Evolutionary conservation across 2,329 filamentous ascomycete species (phyloP), one percentile per base, ranked within the genome.

Genomic region (Truncatella angustata): DNA sequence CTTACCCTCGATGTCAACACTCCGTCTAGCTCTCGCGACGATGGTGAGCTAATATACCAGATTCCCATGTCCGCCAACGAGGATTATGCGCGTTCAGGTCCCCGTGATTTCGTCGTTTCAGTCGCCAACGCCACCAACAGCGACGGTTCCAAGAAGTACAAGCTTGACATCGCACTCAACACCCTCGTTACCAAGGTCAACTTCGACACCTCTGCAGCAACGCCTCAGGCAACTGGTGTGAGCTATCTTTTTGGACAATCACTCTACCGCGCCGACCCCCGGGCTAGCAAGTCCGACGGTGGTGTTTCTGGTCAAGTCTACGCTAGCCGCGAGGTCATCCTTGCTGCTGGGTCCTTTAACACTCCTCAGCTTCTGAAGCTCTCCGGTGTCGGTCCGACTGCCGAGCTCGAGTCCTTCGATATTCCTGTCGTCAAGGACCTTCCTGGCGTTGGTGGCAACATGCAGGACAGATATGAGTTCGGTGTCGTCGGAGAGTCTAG

Each of bases 91-190:
- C 75, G 78, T 11, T 74, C 66, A 32, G 72, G 72, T n/a, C 68
- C 77, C n/a, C 74, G 76, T 24, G 74, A 79, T 43, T 79, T 79
- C 49, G 65, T 81, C 18, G 58, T 78, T 50, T 66, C 70, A 35
- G 74, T 73, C 18, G 73, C 73, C 50, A 54, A 54, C 21, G 58
- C 58, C 10, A 74, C 72, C 4, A 68, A 67, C 52, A 71, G 70
- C 58, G 54, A 59, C 9, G 70, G 78, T 53, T 50, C 46, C 28
- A 51, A 51, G 43, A 56, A 56, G 42, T 57, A 59, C 42, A 74
- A 74, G 42, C 72, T 82, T 4, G 74, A 78, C 50, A 68, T 70
- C 32, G 59, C 58, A 3, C 53, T 68, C 10, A 63, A 69, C 49
- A 64, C 56, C 14, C 51, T 62, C 24, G 60, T 46, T 10, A 55